Evolutionary conservation across 139 green algal species (phyloP).

Genomic region (Raphidocelis subcapitata): DNA sequence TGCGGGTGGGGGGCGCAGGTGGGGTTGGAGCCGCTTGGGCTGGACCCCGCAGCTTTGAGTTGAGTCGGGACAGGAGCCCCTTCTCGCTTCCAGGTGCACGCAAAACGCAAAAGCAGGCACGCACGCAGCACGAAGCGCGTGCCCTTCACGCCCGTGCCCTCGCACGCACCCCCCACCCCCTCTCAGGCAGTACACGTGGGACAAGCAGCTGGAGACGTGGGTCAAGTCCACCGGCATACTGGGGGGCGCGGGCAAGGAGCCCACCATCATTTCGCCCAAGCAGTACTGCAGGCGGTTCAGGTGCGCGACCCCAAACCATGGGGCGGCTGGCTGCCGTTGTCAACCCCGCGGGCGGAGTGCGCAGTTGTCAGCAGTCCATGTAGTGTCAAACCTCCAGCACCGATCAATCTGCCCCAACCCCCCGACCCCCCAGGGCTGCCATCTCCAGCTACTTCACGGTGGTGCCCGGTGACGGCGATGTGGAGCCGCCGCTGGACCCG

Average conservation of each 20-base stretch:
- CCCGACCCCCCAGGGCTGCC: constrained; percentile 8
- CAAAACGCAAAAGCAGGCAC: too few species aligned
- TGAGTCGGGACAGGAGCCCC: too few species aligned
- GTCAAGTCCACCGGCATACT: constrained; percentile 93
- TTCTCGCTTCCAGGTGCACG: too few species aligned
- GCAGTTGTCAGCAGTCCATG: not conserved
- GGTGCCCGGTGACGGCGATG: constrained; percentile 53
- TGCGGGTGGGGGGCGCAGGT: not conserved
- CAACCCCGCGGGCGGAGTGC: not conserved
- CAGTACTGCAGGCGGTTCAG: constrained; percentile 92
- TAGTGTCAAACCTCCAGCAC: too few species aligned
- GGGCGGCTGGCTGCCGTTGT: too few species aligned
- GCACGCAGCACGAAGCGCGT: too few species aligned
- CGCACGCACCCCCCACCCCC: constrained; percentile 45
- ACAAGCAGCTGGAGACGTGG: constrained; percentile 97
- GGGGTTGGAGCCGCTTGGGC: not conserved
- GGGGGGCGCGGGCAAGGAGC: constrained; percentile 74
- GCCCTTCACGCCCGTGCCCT: too few species aligned
- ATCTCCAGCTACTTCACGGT: constrained; percentile 74
- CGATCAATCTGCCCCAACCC: too few species aligned
- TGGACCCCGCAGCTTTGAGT: too few species aligned
- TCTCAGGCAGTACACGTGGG: constrained; percentile 89
- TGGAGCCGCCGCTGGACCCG: constrained; percentile 46
- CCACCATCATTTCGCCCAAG: constrained; percentile 93
- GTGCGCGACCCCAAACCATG: not conserved